Conservation (phyloP, 257 asterid species). For the Verbascum thapsus region DNA sequence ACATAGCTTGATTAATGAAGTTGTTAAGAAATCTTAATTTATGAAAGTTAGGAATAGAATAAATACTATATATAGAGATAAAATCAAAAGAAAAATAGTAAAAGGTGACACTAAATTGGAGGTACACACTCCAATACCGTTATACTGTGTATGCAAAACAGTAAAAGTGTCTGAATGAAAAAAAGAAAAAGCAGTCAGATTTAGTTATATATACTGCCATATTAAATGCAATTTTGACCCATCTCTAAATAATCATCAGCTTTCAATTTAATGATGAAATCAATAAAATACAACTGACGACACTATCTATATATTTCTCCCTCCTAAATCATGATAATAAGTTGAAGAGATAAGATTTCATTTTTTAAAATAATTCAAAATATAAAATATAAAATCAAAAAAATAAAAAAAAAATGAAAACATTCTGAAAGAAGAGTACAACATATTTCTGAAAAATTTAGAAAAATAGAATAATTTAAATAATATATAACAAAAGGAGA, state of each 20-base stretch:
- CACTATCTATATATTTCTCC: background rate
- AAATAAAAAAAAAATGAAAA: no score
- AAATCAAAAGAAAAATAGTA: no score
- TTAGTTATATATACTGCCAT: slow-evolving; percentile 23
- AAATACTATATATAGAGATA: no score
- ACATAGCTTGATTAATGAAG: no score
- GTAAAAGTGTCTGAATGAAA: background rate
- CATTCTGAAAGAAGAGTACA: no score
- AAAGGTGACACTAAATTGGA: slow-evolving; percentile 26
- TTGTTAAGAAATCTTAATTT: no score
- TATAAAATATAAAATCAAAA: no score
- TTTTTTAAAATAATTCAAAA: background rate
- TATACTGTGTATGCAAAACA: background rate
- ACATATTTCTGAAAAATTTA: no score
- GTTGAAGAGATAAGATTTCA: background rate
- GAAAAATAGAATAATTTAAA: no score
- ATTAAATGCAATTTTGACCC: background rate
- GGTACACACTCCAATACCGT: slow-evolving; percentile 36
- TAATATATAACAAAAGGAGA: no score
- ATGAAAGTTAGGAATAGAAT: no score
- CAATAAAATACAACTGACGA: background rate
- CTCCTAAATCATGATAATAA: background rate
- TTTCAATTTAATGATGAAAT: no score
- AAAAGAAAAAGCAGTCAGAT: slow-evolving; percentile 18
- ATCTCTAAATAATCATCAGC: slow-evolving; percentile 22